Conservation (phyloP, 2,329 filamentous ascomycete genomes). For the Elsinoe perseae region DNA sequence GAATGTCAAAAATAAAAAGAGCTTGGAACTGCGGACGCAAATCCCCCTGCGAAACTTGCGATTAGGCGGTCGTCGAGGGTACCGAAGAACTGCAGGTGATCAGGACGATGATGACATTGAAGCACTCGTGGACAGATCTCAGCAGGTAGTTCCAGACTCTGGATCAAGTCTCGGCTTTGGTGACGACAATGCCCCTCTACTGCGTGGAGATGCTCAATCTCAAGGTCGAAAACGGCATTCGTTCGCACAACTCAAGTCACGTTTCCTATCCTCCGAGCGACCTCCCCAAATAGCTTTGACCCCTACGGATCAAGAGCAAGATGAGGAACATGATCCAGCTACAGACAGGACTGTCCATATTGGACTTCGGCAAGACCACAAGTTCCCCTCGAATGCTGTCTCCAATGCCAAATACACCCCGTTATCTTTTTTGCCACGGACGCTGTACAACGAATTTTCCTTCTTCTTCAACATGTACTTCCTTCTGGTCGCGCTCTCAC, state of each 20-base stretch:
- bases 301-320: conserved; percentile 35
- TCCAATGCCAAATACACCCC: conserved; percentile 98
- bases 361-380: conserved; percentile 61
- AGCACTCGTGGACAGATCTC: conserved; percentile 54
- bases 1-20: conserved; percentile 27
- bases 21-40: conserved; percentile 40
- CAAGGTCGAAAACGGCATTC: background rate
- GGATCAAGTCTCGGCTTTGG: conserved; percentile 51
- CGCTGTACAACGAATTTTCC: conserved; percentile 96
- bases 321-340: conserved; percentile 49
- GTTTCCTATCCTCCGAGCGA: conserved; percentile 25
- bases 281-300: conserved; percentile 20
- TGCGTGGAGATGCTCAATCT: conserved; percentile 30
- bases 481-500: conserved; percentile 85
- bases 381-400: conserved; percentile 82
- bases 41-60: conserved; percentile 63
- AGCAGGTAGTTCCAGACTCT: conserved; percentile 46
- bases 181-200: conserved; percentile 68
- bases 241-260: conserved; percentile 17
- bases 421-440: conserved; percentile 86
- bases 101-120: conserved; percentile 58
- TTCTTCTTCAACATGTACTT: conserved; percentile 99
- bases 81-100: conserved; percentile 29
- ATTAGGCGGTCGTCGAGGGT: conserved; percentile 36
- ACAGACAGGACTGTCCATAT: conserved; percentile 69